Evolutionary conservation across 2,329 filamentous ascomycete genomes (phyloP), one percentile per base, ranked within the genome.

Genomic region (Gnomoniopsis smithogilvyi): DNA sequence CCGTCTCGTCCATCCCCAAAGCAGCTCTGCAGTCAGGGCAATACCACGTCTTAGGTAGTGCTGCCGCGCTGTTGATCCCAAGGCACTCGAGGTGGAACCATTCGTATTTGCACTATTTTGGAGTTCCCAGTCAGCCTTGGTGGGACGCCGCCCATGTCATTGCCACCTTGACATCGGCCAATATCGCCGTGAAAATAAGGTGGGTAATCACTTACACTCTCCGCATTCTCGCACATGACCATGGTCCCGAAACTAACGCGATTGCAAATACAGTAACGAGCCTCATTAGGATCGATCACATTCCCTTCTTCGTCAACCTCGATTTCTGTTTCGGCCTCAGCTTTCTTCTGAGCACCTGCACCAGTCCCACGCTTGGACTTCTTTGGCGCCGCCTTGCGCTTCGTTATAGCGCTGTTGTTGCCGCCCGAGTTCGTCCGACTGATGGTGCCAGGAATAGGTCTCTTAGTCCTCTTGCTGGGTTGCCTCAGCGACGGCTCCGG

Each of bases 61-160:
- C 82, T 12, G 90, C 90, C 60, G 90, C 84, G 24, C 86, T 80
- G 12, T 80, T 77, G 36, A 95, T 77, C 6, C 81, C 86, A 6
- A 95, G 88, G 67, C 91, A 95, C 63, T 86, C 85, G 45, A 95
- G 80, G 69, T 95, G 91, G 71, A 94, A 95, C 91, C 91, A 95
- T 72, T 94, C 90, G 63, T 86, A 85, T 66, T 91, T 87, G 74
- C 91, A 95, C 74, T 89, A 77, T 76, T 30, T 30, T 8, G 81
- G 67, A 64, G 19, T 21, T 50, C 41, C 45, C 8, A 24, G 49
- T 52, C 30, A 41, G 62, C 71, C 60, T 70, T 61, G 8, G 24
- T 33, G 15, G n/a, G 22, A 30, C 45, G 14, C 17, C 19, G 26
- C 33, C 12, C 19, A 47, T 24, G 14, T 21, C 19, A 15, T 15